Evolutionary conservation across 768 basidiomycete genomes (phyloP), one percentile per base, ranked within the genome.

Genomic region (Hortiboletus campestris): DNA sequence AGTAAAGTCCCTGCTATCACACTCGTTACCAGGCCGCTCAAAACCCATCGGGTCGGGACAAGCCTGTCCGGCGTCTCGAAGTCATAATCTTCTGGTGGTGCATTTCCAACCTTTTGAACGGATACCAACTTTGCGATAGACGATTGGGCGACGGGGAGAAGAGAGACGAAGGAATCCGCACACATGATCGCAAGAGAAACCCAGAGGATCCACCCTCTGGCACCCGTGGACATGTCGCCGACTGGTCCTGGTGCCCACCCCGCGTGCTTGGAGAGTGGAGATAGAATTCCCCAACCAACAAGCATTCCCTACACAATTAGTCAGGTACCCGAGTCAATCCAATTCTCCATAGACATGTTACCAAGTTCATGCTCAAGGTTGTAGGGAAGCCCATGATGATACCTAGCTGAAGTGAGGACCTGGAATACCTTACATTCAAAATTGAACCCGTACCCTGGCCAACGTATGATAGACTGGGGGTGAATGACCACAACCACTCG

Each of bases 191-290:
- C 95, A 35, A 98, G 80, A 1, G 94, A 90, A 20, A 87, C 81
- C 96, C 96, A 98, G n/a, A 98, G 82, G 51, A 96, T 94, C 93
- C 93, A 96, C 34, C 92, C 92, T 49, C 95, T 83, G n/a, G 94
- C 87, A 40, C 96, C 96, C 56, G 80, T 80, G 6, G 86, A 80
- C 81, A 94, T 92, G 62, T 92, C 90, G 1, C 86, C 84, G 6
- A 96, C 93, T 10, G 89, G 85, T 6, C 94, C 96, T 43, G 96
- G 94, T 0, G 96, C 95, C 96, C 96, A 98, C 12, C 91, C 93
- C 1, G 75, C 70, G 44, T 80, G 63, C 65, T 93, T 94, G 7
- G 94, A 82, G 8, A 98, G 66, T 6, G 96, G 96, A 0, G 93
- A 93, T n/a, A 98, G 76, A 20, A 98, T 73, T 5, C 84, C 95